Evolutionary conservation across 179 eudicot genomes (phyloP), one percentile per base, ranked within the genome.

Genomic region (Silene coronaria): DNA sequence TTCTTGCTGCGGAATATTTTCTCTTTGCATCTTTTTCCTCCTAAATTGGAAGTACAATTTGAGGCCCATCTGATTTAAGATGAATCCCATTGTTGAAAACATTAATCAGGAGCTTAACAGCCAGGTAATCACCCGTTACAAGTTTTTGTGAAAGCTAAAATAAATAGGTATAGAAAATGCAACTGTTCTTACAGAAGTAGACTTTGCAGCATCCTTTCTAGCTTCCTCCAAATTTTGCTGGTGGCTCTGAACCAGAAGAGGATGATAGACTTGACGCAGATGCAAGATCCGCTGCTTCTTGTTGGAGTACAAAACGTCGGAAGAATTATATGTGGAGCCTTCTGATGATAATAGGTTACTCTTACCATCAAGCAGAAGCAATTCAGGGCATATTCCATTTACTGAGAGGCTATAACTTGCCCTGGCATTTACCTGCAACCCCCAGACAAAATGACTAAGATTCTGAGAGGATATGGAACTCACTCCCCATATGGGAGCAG

Each of bases 321-420:
- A 61, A 22, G 76, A 65, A 72, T 51, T 60, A 27, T 73, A 77
- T 34, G 61, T 75, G 11, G 57, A 70, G 55, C 62, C 74, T 74
- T 84, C 84, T 59, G 82, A 60, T 70, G 71, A 48, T 73, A 78
- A 80, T 60, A 72, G 58, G 60, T 76, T 75, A 75, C 73, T 84
- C 63, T 78, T 77, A 76, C 82, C 84, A 75, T 86, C 84, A 61
- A 85, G 83, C 74, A 78, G 78, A 84, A 80, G 79, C 65, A 94
- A 77, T 66, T 92, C 92, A 68, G 98, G 98, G 69, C 73, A 83
- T 22, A 89, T 74, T 74, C 97, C 98, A 55, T 88, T 88, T 81
- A 86, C 85, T 46, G 96, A 84, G 68, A 92, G 82, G 79, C 97
- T 88, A 81, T 86, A 92, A 68, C 87, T 82, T 80, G 98, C 98